These are phyloP conservation scores for Nannochloris sp. DNA, from an alignment of 139 green algal species.

Conservation along the genomic window DNA sequence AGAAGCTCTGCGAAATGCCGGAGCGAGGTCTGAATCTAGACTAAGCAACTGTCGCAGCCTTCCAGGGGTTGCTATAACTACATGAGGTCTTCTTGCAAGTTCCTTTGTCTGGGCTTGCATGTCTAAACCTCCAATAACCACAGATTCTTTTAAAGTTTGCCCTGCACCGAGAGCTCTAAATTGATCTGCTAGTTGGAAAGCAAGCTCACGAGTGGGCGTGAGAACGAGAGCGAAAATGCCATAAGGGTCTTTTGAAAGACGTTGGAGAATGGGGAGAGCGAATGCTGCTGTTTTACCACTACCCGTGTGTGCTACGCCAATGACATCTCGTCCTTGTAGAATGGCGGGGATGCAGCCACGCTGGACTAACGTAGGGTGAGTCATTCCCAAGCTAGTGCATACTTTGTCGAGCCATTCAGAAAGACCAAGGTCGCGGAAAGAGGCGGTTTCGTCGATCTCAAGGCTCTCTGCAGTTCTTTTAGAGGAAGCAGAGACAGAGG, in stretches of 20 bases:
- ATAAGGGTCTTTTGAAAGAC: slow-evolving; percentile 79
- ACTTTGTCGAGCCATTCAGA: slow-evolving; percentile 65
- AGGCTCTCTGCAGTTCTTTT: too few relatives aligned
- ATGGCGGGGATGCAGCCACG: slow-evolving; percentile 75
- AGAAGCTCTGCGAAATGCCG: slow-evolving; percentile 27
- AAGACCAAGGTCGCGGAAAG: slow-evolving; percentile 68
- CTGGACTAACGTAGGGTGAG: slow-evolving; percentile 60
- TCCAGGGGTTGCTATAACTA: slow-evolving; percentile 93
- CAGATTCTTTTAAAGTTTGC: slow-evolving; percentile 59
- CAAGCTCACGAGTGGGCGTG: slow-evolving; percentile 93
- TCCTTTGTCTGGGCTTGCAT: slow-evolving; percentile 65
- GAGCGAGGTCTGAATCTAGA: slow-evolving; percentile 23
- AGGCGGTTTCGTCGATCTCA: too few relatives aligned
- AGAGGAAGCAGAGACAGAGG: too few relatives aligned
- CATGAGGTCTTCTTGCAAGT: slow-evolving; percentile 72
- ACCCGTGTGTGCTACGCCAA: slow-evolving; percentile 89
- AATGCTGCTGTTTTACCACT: slow-evolving; percentile 96
- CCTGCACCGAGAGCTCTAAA: slow-evolving; percentile 80
- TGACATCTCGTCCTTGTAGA: slow-evolving; percentile 73
- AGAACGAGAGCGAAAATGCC: slow-evolving; percentile 89
- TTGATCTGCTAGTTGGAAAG: slow-evolving; percentile 90
- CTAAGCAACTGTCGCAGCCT: slow-evolving; percentile 60
- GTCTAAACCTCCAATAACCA: slow-evolving; percentile 90
- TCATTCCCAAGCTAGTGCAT: slow-evolving; percentile 51
- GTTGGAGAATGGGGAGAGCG: slow-evolving; percentile 91